These are phyloP conservation scores for Bolboschoenus planiculmis DNA, from an alignment of 176 grass and related monocot species.

Conservation along the genomic window DNA sequence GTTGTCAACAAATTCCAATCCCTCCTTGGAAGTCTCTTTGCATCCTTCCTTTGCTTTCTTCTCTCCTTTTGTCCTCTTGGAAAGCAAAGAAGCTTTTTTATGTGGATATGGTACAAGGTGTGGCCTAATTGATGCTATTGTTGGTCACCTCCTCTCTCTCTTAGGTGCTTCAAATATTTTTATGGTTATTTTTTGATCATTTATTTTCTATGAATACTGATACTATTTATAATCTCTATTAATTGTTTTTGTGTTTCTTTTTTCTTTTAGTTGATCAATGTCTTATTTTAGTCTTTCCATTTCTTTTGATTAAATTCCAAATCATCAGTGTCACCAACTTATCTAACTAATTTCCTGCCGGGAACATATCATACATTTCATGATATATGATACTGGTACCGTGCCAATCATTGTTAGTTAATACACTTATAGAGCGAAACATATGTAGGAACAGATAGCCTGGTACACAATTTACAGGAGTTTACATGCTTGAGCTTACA, in stretches of 20 bases:
- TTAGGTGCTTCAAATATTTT: not conserved
- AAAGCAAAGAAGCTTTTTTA: constrained; percentile 23
- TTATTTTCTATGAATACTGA: not conserved
- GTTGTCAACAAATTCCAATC: constrained; percentile 36
- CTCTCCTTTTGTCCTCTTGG: constrained; percentile 7
- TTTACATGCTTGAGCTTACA: not conserved
- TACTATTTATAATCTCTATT: not conserved
- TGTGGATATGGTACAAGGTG: not conserved
- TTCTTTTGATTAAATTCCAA: not conserved
- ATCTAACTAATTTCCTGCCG: not conserved
- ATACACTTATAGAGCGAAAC: not conserved
- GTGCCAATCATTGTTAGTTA: not conserved
- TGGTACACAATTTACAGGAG: not conserved
- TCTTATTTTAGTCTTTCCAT: not conserved
- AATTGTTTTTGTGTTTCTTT: not conserved
- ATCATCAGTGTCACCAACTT: not conserved
- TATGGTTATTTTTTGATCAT: not conserved
- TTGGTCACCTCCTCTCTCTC: not conserved
- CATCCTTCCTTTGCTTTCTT: constrained; percentile 22
- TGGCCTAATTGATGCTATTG: not conserved
- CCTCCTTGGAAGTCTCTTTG: constrained; percentile 39
- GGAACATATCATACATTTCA: not conserved
- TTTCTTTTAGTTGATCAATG: not conserved
- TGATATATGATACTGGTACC: no score
- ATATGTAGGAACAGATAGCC: not conserved